A percentile compares a stretch with the other conserved stretches of the same genome.
Evolutionary conservation across 345 rosid species (phyloP).

Genomic region (Ricinus communis): DNA sequence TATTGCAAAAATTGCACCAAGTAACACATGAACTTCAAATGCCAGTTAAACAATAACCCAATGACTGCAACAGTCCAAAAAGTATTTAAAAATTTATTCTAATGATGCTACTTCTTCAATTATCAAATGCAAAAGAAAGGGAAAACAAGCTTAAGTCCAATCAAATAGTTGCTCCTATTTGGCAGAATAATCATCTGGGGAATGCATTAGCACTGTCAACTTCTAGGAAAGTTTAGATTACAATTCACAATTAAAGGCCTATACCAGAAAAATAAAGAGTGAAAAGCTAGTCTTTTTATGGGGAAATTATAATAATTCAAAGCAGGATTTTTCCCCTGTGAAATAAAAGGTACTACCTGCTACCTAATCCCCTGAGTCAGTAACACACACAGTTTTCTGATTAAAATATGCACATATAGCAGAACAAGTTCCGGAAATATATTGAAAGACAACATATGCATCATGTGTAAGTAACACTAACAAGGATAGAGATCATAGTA

Average conservation of each 20-base stretch:
- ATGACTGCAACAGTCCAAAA: neutral
- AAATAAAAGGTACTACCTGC: too few relatives aligned
- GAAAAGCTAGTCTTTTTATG: too few relatives aligned
- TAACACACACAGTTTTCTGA: neutral
- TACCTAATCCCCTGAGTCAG: too few relatives aligned
- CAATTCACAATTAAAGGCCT: too few relatives aligned
- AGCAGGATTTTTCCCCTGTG: neutral
- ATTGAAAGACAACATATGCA: neutral
- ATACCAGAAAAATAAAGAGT: neutral
- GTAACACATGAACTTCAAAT: neutral
- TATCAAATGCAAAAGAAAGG: too few relatives aligned
- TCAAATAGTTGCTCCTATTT: constrained; percentile 18
- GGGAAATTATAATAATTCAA: neutral
- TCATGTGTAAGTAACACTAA: neutral
- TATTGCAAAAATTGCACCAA: neutral
- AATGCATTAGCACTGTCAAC: too few relatives aligned
- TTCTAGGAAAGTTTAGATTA: neutral
- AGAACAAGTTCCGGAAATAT: constrained; percentile 1
- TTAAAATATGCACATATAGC: neutral
- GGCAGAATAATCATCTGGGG: constrained; percentile 12
- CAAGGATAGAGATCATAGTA: neutral
- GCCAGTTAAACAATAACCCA: neutral
- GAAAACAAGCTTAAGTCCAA: constrained; percentile 10
- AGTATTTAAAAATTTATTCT: too few relatives aligned
- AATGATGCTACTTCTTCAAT: too few relatives aligned